Evolutionary conservation across 2,329 filamentous ascomycete species (phyloP), one percentile per base, ranked within the genome.

Genomic region (Fusarium camptoceras): DNA sequence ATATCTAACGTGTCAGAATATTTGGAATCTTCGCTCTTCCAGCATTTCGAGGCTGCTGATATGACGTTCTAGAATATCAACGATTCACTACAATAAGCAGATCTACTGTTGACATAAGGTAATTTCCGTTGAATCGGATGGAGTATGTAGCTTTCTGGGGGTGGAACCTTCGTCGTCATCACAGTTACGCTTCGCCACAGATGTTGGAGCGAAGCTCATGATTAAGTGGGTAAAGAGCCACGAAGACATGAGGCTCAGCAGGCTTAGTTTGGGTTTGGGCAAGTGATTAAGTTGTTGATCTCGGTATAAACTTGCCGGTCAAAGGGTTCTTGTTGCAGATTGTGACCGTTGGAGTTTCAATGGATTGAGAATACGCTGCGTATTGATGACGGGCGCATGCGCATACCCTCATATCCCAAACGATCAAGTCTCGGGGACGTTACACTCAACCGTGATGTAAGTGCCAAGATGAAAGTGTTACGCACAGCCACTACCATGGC

Each of bases 181-280:
- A 28, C 24, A 20, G 30, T 39, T 37, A 24, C 27, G 34, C 53
- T 60, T 46, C 57, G 57, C 58, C 54, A 60, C 55, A 58, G 34
- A n/a, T 43, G 10, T 42, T 46, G 47, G 44, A 61, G 58, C 55
- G 68, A 71, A 65, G 54, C 65, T 62, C 20, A 8, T 39, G 50
- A n/a, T 8, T 34, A 27, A 54, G 58, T 55, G 50, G 55, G 44
- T 27, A 53, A 55, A 18, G 28, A 64, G 41, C 37, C 51, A 56
- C 56, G 53, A 70, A 55, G 51, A 63, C 16, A 37, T 55, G 68
- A 69, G 68, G 68, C 68, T 71, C 31, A 71, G 64, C 53, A 65
- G 51, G 31, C 39, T 51, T 51, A 22, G 24, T 41, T 20, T n/a
- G 49, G 8, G 31, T 27, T 60, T 51, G 37, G 54, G 42, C 54